These are phyloP conservation scores for Kuraishia borneana DNA, from an alignment of 805 yeast genomes.

Conservation along the genomic window DNA sequence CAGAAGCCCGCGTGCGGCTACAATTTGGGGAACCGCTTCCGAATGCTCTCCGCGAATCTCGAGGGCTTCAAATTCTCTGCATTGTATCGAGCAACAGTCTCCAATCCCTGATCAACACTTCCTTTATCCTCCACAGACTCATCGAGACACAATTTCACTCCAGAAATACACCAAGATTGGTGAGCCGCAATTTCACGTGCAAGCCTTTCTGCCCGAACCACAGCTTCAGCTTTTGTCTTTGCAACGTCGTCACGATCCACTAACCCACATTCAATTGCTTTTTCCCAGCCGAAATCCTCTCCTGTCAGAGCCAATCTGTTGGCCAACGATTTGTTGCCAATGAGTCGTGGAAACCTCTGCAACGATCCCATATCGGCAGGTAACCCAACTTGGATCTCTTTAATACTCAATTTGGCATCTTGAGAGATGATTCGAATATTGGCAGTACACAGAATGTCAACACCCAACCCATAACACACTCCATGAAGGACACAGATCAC, in stretches of 20 bases:
- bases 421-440: slow-evolving; percentile 45
- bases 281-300: slow-evolving; percentile 37
- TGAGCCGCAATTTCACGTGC: slow-evolving; percentile 36
- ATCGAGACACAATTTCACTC: slow-evolving; percentile 49
- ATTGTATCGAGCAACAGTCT: slow-evolving; percentile 27
- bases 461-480: slow-evolving; percentile 48
- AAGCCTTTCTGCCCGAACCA: slow-evolving; percentile 33
- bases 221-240: slow-evolving; percentile 35
- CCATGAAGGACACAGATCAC: slow-evolving; percentile 65
- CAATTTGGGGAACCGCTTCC: background rate
- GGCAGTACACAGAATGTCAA: slow-evolving; percentile 52
- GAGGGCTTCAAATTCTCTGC: background rate
- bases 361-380: slow-evolving; percentile 74
- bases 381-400: slow-evolving; percentile 65
- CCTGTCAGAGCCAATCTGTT: slow-evolving; percentile 57
- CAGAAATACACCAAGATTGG: slow-evolving; percentile 50
- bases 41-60: background rate
- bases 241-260: slow-evolving; percentile 29
- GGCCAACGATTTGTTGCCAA: slow-evolving; percentile 44
- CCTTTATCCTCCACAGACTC: slow-evolving; percentile 21
- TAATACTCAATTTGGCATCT: slow-evolving; percentile 44
- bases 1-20: background rate
- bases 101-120: slow-evolving; percentile 32
- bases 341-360: slow-evolving; percentile 49
- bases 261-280: slow-evolving; percentile 46